Conservation (phyloP, 495 filamentous ascomycete species). For the Neurospora sp. region DNA sequence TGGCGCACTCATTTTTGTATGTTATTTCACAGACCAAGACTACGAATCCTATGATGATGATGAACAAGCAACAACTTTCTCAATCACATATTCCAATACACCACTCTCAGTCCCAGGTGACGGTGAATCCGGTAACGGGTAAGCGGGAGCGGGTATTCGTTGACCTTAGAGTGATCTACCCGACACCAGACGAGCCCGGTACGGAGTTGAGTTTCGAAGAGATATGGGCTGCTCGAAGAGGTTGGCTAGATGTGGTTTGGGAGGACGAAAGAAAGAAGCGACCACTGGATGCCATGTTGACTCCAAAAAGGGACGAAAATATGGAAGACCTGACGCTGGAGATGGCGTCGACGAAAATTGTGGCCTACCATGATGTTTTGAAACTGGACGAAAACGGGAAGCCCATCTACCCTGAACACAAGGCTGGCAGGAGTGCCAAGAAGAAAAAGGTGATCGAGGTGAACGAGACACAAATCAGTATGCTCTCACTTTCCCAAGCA, state of each 20-base stretch:
- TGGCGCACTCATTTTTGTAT: constrained; percentile 42
- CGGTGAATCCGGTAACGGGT: constrained; percentile 66
- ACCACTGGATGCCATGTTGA: neutral
- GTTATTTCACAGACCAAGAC: constrained; percentile 38
- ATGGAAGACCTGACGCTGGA: constrained; percentile 14
- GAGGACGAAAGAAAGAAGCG: constrained; percentile 30
- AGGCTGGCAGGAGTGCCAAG: constrained; percentile 16
- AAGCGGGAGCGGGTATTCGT: constrained; percentile 78
- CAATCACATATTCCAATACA: constrained; percentile 41
- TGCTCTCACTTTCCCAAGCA: constrained; percentile 17
- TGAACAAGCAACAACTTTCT: constrained; percentile 25
- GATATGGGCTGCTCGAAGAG: constrained; percentile 65
- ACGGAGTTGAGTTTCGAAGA: constrained; percentile 85
- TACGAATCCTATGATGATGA: neutral
- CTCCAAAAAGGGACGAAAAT: constrained; percentile 2
- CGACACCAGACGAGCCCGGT: constrained; percentile 53
- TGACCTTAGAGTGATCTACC: constrained; percentile 75
- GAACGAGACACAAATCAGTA: constrained; percentile 79
- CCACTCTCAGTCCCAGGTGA: constrained; percentile 53
- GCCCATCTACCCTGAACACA: constrained; percentile 19
- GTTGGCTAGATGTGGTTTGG: constrained; percentile 71
- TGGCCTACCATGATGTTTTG: constrained; percentile 34
- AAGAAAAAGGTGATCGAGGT: constrained; percentile 71
- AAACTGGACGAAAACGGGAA: constrained; percentile 44
- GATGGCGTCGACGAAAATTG: constrained; percentile 29